These are phyloP conservation scores for Mycena galericulata DNA, from an alignment of 768 basidiomycete genomes.

Conservation along the genomic window DNA sequence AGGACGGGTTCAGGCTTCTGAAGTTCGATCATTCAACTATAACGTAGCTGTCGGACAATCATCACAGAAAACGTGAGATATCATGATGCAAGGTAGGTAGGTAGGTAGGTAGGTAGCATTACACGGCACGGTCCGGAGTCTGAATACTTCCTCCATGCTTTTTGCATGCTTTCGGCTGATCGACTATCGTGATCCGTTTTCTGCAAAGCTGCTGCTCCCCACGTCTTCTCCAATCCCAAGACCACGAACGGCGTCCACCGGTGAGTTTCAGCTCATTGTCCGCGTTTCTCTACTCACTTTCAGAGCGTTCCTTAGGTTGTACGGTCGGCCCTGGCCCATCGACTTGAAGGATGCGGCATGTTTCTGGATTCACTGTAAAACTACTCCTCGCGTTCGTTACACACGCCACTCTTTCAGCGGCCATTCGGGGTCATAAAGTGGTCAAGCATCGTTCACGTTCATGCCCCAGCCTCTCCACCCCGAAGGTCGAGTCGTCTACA, in stretches of 20 bases:
- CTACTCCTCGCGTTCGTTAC: conserved; percentile 9
- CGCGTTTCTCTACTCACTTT: not conserved
- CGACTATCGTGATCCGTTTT: conserved; percentile 1
- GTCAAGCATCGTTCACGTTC: too few species aligned
- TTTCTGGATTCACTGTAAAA: not conserved
- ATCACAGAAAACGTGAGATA: too few species aligned
- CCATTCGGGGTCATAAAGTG: not conserved
- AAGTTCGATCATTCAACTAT: too few species aligned
- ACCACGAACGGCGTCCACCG: not conserved
- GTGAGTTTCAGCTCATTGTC: not conserved
- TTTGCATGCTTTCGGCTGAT: not conserved
- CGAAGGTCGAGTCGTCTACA: too few species aligned
- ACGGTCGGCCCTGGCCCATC: not conserved
- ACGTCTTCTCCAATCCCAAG: not conserved
- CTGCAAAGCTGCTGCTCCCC: not conserved
- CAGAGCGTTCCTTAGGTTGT: not conserved
- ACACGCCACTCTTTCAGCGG: conserved; percentile 12
- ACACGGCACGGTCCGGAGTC: too few species aligned
- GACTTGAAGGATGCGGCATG: not conserved
- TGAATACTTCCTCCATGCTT: not conserved
- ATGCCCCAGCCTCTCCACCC: too few species aligned
- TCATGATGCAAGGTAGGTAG: too few species aligned
- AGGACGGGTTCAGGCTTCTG: too few species aligned
- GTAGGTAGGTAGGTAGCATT: too few species aligned
- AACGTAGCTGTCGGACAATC: too few species aligned